A percentile compares a stretch with the other conserved stretches of the same genome.
These are phyloP conservation scores for Colletotrichum tofieldiae DNA, from an alignment of 2,329 filamentous ascomycete genomes.

Conservation along the genomic window DNA sequence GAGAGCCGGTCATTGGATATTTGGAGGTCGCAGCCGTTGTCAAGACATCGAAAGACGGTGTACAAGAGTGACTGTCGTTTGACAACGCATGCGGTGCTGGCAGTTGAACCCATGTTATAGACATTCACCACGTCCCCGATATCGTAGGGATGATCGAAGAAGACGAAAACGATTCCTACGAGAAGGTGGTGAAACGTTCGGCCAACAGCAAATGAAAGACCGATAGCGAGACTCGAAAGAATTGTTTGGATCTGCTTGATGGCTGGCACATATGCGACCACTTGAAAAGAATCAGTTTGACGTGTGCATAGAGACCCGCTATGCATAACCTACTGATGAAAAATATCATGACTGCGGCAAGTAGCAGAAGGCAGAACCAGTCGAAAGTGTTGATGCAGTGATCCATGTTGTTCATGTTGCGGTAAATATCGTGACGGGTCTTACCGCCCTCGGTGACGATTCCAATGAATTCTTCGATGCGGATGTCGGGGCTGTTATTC, in stretches of 20 bases:
- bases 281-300: conserved; percentile 5
- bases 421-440: conserved; percentile 48
- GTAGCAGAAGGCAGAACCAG: conserved; percentile 47
- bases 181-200: conserved; percentile 80
- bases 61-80: conserved; percentile 53
- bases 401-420: conserved; percentile 48
- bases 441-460: conserved; percentile 48
- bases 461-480: conserved; percentile 49
- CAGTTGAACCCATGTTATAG: conserved; percentile 57
- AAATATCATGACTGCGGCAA: conserved; percentile 48
- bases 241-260: conserved; percentile 50
- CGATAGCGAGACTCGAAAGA: conserved; percentile 52
- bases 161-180: conserved; percentile 79
- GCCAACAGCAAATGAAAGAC: conserved; percentile 81
- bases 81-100: conserved; percentile 46
- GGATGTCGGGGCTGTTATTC: conserved; percentile 48
- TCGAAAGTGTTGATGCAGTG: conserved; percentile 52
- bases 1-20: conserved; percentile 77
- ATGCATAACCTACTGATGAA: conserved; percentile 46
- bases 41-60: conserved; percentile 53
- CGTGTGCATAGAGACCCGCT: too few species aligned
- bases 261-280: conserved; percentile 47
- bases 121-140: conserved; percentile 79
- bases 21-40: conserved; percentile 50
- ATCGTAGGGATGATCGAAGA: conserved; percentile 83